Base-by-base conservation (phyloP, 1,139 yeast genomes). In the Nakaseomyces glabratus region DNA sequence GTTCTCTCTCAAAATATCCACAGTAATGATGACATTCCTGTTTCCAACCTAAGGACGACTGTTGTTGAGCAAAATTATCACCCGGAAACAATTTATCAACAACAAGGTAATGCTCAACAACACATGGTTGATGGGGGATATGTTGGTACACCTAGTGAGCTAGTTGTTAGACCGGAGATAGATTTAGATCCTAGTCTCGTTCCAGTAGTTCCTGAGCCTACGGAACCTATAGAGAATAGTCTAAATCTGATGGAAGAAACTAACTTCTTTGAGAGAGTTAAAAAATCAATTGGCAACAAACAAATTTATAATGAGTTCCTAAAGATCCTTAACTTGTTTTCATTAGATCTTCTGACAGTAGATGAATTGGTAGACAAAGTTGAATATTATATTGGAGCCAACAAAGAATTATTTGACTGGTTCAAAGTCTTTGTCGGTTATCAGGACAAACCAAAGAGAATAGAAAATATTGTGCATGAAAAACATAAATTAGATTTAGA, bases 351-450 rank as follows among this genome's bases (percentile, higher is more conserved):
- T 39, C 79, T 93, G 47, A 95, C 85, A 55, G 81, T 82, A 47
- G 71, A 69, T 37, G 77, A 90, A 12, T 68, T 90, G 41, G 85
- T 90, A 20, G 90, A 80, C 52, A 73, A 93, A 44, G 90, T 80
- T 6, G 93, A 82, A 42, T 77, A 82, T 9, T 90, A 85, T 52
- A 67, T 90, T 52, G 96, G 95, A 19, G 71, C 74, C 15, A 80
- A 77, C 48, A 71, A 73, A 20, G 97, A 88, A 43, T 66, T 93
- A 40, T 71, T 82, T 56, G 76, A 73, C 39, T 88, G 97, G 96
- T 90, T 90, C 65, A 88, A 85, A 57, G 68, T 72, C 50, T 88
- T 90, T 63, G 94, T 90, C 42, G 94, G 93, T 8, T 90, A 73
- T 55, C 88, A 84, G 45, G 82, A 76, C 29, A 69, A 68, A 37